Base-by-base conservation (phyloP, 1,284 basidiomycete species). In the Volvariella volvacea region DNA sequence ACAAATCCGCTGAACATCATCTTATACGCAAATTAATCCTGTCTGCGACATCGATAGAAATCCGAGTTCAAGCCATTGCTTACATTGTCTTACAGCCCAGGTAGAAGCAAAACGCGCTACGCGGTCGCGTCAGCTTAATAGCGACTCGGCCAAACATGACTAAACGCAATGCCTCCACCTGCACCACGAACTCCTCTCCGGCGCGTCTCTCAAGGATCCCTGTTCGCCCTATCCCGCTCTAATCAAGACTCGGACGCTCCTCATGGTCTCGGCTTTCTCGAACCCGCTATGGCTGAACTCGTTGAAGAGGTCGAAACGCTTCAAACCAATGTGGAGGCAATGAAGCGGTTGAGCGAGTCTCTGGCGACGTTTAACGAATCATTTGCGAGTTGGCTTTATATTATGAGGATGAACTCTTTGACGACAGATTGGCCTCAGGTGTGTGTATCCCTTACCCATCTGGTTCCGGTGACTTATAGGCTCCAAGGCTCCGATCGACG, bases 371-470 rank as follows among this genome's bases (percentile, higher is more conserved):
- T 97, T 70, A 95, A 96, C 60, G 93, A 97, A 61, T 83, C 83
- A 32, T 97, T 97, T 58, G 86, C 92, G 8, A 91, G 88, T 60
- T 94, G 85, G 74, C 65, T 96, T 15, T 94, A 93, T 61, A 83
- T 86, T 8, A 81, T 96, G 76, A 87, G 92, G 60, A 95, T 96
- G 90, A 94, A 95, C 57, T 85, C 91, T 1, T 78, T 94, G 51
- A 93, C 92, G 21, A 83, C 85, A 0, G 92, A 95, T 61, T 96
- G 92, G 92, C 79, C 80, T 0, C 86, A 94, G 74, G 90, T 86
- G 53, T 48, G 76, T 44, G 1, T 42, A 19, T 32, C 16, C 33
- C 25, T 2, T 36, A 8, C 19, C 14, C 12, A 19, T 17, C n/a
- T n/a, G n/a, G n/a, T 22, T 25, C 9, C 36, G 31, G 10, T 44